These are phyloP conservation scores for Cryoendolithus antarcticus DNA, from an alignment of 2,329 filamentous ascomycete species.

Conservation along the genomic window DNA sequence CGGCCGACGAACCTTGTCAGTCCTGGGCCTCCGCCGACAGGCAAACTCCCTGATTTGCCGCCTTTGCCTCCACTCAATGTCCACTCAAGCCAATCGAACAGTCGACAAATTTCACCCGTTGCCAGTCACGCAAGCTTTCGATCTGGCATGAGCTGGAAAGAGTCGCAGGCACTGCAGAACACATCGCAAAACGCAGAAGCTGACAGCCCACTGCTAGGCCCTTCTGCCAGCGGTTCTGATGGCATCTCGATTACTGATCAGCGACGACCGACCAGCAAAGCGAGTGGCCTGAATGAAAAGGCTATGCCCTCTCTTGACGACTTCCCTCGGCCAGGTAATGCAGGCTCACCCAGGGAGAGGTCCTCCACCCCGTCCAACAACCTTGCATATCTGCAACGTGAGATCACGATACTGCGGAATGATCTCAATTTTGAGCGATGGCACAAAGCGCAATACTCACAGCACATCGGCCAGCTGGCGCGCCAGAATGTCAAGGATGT, in stretches of 20 bases:
- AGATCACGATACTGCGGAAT: conserved; percentile 65
- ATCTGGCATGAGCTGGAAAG: conserved; percentile 38
- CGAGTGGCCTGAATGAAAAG: conserved; percentile 1
- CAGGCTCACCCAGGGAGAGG: conserved; percentile 5
- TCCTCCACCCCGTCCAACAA: conserved; percentile 19
- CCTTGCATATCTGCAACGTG: conserved; percentile 51
- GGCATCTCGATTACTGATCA: conserved; percentile 9
- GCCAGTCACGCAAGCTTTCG: conserved; percentile 19
- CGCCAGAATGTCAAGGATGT: conserved; percentile 64
- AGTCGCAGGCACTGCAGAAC: conserved; percentile 40
- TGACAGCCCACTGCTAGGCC: conserved; percentile 54
- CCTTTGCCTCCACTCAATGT: conserved; percentile 20
- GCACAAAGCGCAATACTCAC: conserved; percentile 70
- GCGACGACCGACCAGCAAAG: conserved; percentile 12
- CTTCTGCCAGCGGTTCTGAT: conserved; percentile 17
- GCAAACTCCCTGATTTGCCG: conserved; percentile 35
- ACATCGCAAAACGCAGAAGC: conserved; percentile 21
- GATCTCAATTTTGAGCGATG: conserved; percentile 76
- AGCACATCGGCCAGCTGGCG: conserved; percentile 67
- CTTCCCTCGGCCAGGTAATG: conserved; percentile 12
- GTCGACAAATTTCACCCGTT: conserved; percentile 18
- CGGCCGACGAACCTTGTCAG: conserved; percentile 28
- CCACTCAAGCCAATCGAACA: conserved; percentile 1
- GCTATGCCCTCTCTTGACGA: conserved; percentile 15
- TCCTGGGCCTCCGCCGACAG: conserved; percentile 35